Evolutionary conservation across 2,329 filamentous ascomycete species (phyloP), one percentile per base, ranked within the genome.

Genomic region (Nemania diffusa): DNA sequence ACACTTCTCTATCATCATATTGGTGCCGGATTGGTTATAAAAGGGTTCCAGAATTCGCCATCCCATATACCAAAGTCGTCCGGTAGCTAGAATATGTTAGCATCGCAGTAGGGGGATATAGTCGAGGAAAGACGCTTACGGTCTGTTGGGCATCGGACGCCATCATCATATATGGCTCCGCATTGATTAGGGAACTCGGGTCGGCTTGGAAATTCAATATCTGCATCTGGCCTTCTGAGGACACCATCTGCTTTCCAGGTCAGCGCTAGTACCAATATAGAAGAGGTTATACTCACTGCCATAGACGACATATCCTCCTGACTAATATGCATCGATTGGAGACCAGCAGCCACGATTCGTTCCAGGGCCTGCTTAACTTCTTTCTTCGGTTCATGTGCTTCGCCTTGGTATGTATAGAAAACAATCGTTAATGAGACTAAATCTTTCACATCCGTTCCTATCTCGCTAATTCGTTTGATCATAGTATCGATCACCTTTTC

Each of bases 361-460:
- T 80, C 79, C 13, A 86, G 74, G 0, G 79, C 81, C 17, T 76
- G 76, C 17, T 79, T 78, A 51, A 84, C 81, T 20, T 84, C 81
- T 5, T 78, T 70, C 51, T 79, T 81, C 53, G 81, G 77, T 46
- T 85, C 82, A 0, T 76, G 72, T 5, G 72, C 79, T 4, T 74
- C 76, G n/a, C 74, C 74, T 62, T 80, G 80, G 32, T 84, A 84
- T 9, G 80, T 82, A 65, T 83, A 78, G 56, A 86, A 76, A 29
- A 85, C 84, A 0, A 85, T 78, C 2, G 81, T 77, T n/a, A 87
- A 75, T 46, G 81, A 81, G 7, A 86, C 73, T 11, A 86, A 80
- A 60, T 86, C 85, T 73, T 85, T 79, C 24, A 84, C 75, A 62
- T 86, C 84, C 42, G 81, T 81, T n/a, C 82, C 82, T 48, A 81